phyloP scores from a whole-genome alignment of 2,329 filamentous ascomycete genomes.

The Cladosporium halotolerans region DNA sequence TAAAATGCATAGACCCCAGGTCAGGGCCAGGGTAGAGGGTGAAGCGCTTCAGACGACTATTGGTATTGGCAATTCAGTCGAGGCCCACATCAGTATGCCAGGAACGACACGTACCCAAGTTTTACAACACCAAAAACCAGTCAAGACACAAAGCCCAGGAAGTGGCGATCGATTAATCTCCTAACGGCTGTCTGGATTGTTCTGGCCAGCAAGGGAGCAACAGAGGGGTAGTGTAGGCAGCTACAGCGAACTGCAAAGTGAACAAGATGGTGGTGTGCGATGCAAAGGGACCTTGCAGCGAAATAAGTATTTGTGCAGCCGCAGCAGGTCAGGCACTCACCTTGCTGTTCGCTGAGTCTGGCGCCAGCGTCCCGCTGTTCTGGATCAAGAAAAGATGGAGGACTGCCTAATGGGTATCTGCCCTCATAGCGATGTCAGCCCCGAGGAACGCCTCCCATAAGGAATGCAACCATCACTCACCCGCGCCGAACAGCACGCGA shows the following conservation, averaged over 20 bases:
- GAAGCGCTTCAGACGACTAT: constrained; percentile 17
- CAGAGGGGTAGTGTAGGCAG: constrained; percentile 6
- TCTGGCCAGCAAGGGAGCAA: constrained; percentile 23
- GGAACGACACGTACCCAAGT: constrained; percentile 22
- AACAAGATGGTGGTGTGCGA: constrained; percentile 20
- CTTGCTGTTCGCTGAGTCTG: constrained; percentile 17
- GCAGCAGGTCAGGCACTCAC: constrained; percentile 15
- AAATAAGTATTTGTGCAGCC: constrained; percentile 26
- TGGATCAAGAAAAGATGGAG: constrained; percentile 18
- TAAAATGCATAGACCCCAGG: constrained; percentile 18
- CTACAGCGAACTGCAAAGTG: constrained; percentile 12
- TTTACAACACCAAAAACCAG: constrained; percentile 14
- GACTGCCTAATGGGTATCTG: constrained; percentile 11
- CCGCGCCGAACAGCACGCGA: constrained; percentile 8
- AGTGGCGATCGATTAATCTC: constrained; percentile 19
- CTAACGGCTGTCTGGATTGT: constrained; percentile 24
- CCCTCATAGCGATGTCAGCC: constrained; percentile 11
- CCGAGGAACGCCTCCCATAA: constrained; percentile 23
- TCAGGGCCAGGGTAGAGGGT: constrained; percentile 23
- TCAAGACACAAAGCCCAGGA: constrained; percentile 12
- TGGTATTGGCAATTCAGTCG: constrained; percentile 21
- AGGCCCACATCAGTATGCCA: constrained; percentile 25
- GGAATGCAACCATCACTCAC: constrained; percentile 24
- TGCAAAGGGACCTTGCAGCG: constrained; percentile 14
- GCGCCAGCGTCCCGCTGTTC: constrained; percentile 17